Percentiles rank a stretch among this genome's conserved stretches.
phyloP scores from a whole-genome alignment of 495 filamentous ascomycete species.

The Aspergillus heteromorphus region DNA sequence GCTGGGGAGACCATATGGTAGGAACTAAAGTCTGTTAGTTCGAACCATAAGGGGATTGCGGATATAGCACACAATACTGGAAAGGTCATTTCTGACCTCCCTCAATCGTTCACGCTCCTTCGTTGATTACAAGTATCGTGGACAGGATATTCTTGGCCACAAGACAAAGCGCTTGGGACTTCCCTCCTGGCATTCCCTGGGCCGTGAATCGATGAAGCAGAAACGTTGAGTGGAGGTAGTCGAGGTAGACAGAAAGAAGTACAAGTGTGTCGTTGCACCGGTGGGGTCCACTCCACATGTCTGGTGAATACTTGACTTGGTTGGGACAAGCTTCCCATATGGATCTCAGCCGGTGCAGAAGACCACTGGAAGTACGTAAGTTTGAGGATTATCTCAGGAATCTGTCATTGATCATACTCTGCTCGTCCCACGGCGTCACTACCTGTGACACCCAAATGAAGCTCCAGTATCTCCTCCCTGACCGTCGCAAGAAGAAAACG shows the following conservation, averaged over 20 bases:
- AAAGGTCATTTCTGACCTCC: constrained; percentile 7
- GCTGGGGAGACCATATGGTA: constrained; percentile 7
- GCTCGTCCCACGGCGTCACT: not conserved
- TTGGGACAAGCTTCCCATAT: constrained; percentile 7
- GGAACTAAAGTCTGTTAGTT: not conserved
- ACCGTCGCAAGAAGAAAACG: constrained; percentile 35
- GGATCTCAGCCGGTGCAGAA: not conserved
- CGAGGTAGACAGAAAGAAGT: constrained; percentile 1
- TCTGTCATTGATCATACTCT: not conserved
- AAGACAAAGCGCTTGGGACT: not conserved
- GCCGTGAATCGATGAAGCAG: constrained; percentile 1
- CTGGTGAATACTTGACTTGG: constrained; percentile 8
- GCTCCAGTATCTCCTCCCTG: constrained; percentile 46
- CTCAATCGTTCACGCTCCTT: constrained; percentile 4
- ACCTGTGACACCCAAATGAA: constrained; percentile 30
- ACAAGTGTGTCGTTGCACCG: not conserved
- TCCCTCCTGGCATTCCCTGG: not conserved
- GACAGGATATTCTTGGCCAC: constrained; percentile 4
- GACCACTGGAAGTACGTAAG: not conserved
- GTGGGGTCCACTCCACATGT: constrained; percentile 3
- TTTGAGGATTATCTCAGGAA: too few relatives aligned
- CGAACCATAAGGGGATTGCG: not conserved
- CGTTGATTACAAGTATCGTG: constrained; percentile 7
- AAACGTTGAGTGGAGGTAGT: constrained; percentile 8
- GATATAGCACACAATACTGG: not conserved